A percentile compares a stretch with the other conserved stretches of the same genome.
These are phyloP conservation scores for Mucuna pruriens DNA, from an alignment of 306 rosid genomes.

Conservation along the genomic window DNA sequence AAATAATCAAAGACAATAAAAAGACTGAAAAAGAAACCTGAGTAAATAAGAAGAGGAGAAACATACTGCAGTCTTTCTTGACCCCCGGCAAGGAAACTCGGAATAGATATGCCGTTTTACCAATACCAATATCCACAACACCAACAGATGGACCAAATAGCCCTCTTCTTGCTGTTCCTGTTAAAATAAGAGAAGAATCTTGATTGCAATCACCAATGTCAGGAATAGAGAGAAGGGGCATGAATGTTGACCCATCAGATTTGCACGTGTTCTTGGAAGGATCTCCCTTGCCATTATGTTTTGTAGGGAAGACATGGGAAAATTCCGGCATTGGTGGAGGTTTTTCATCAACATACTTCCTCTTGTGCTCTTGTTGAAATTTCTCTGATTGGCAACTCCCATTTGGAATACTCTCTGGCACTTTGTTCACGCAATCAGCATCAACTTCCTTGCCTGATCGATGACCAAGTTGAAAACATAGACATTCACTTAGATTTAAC, in stretches of 20 bases:
- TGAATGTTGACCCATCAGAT: constrained; percentile 48
- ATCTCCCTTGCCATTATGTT: constrained; percentile 31
- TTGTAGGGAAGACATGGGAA: constrained; percentile 21
- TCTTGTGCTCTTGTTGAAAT: constrained; percentile 43
- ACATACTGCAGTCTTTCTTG: constrained; percentile 60
- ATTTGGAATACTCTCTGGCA: constrained; percentile 21
- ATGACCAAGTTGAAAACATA: constrained; percentile 1
- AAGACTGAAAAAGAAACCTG: constrained; percentile 9
- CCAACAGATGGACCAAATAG: constrained; percentile 64
- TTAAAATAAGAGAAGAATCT: constrained; percentile 49
- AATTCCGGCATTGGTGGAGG: background rate
- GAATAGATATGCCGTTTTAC: constrained; percentile 66
- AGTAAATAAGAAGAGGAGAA: constrained; percentile 21
- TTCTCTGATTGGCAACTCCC: constrained; percentile 30
- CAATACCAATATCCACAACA: constrained; percentile 63
- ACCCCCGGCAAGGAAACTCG: constrained; percentile 78
- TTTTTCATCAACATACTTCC: constrained; percentile 36
- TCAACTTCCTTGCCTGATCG: constrained; percentile 22
- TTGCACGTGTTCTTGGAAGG: constrained; percentile 40
- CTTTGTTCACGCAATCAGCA: background rate
- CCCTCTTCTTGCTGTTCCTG: constrained; percentile 66
- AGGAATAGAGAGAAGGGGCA: constrained; percentile 58
- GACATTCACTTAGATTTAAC: constrained; percentile 49
- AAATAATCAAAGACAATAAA: constrained; percentile 14
- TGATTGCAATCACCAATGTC: constrained; percentile 22